A percentile compares a stretch with the other conserved stretches of the same genome.
Evolutionary conservation across 805 yeast genomes (phyloP).

Genomic region (Saccharomycopsis schoenii): DNA sequence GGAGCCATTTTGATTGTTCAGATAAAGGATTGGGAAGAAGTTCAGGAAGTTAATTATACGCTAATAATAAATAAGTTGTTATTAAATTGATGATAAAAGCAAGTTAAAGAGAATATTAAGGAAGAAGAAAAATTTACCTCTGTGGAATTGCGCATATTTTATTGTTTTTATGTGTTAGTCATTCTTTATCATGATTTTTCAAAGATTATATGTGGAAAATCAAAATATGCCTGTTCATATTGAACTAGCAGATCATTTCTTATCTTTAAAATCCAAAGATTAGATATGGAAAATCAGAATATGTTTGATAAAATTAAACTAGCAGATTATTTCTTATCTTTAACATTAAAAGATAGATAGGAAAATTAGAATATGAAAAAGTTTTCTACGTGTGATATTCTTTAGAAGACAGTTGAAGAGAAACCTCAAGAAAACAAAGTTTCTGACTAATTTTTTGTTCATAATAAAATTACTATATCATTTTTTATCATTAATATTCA

Average conservation of each 20-base stretch:
- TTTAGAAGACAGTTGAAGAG: too few species aligned
- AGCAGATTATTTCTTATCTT: neutral
- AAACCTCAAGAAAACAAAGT: too few species aligned
- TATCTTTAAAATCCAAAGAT: neutral
- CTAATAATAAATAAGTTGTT: neutral
- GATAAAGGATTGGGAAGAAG: neutral
- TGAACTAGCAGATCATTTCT: neutral
- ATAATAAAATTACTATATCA: neutral
- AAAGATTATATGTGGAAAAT: neutral
- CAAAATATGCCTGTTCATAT: neutral
- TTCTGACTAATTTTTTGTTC: too few species aligned
- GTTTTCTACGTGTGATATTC: too few species aligned
- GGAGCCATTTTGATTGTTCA: conserved; percentile 4
- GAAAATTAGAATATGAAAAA: neutral
- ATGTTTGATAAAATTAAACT: neutral
- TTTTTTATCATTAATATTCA: neutral
- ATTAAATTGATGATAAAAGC: neutral
- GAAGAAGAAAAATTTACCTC: neutral
- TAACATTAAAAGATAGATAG: neutral
- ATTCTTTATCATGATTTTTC: neutral
- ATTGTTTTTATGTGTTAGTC: neutral
- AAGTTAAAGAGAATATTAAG: neutral
- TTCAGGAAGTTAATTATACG: neutral
- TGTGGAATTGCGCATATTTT: neutral
- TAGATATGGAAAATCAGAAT: neutral